These are phyloP conservation scores for Eucalyptus sideroxylon DNA, from an alignment of 345 rosid genomes.

Conservation along the genomic window DNA sequence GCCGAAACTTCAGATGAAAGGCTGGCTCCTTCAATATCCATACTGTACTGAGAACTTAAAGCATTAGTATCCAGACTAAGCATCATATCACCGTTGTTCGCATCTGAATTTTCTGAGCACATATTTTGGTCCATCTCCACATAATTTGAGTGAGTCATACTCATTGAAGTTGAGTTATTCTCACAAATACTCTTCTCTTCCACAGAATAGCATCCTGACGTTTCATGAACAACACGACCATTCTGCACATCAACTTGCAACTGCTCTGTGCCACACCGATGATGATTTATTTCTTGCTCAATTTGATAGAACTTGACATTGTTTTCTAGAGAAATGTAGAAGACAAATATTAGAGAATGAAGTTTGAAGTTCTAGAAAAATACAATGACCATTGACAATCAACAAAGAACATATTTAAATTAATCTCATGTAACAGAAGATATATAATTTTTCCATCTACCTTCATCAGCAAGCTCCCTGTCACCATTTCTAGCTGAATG, in stretches of 20 bases:
- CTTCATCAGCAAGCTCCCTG: conserved; percentile 21
- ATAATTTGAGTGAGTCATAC: background rate
- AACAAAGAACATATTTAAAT: background rate
- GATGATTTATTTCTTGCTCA: conserved; percentile 8
- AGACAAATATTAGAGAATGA: background rate
- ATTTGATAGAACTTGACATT: conserved; percentile 12
- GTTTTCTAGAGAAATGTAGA: conserved; percentile 2
- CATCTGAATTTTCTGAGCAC: conserved; percentile 14
- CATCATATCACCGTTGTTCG: conserved; percentile 12
- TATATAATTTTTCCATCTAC: conserved; percentile 4
- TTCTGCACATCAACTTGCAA: conserved; percentile 3
- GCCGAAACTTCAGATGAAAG: conserved; percentile 84
- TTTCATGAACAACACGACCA: conserved; percentile 1
- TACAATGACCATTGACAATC: background rate
- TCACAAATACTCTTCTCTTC: conserved; percentile 8
- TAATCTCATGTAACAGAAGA: background rate
- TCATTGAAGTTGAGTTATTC: background rate
- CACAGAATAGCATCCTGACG: conserved; percentile 2
- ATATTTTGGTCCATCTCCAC: conserved; percentile 7
- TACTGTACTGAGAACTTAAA: conserved; percentile 16
- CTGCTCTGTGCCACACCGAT: background rate
- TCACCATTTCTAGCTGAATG: conserved; percentile 26
- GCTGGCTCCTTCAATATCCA: conserved; percentile 34
- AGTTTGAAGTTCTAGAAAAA: background rate
- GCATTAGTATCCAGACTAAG: conserved; percentile 22